A percentile compares a stretch with the other conserved stretches of the same genome.
Evolutionary conservation across 306 rosid species (phyloP).

Genomic region (Delonix regia): DNA sequence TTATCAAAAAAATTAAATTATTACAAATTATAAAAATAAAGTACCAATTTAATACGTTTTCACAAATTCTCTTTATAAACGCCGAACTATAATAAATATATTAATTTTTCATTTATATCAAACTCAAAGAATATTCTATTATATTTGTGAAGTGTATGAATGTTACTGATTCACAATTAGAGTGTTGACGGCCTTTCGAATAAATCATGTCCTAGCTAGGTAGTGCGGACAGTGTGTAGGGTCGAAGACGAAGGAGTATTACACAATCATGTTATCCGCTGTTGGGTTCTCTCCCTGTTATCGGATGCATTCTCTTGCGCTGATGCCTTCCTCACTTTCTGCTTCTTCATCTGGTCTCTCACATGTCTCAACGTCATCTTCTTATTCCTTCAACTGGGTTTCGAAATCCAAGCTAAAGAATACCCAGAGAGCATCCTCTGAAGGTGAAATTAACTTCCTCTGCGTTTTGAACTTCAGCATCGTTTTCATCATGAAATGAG

Average conservation of each 20-base stretch:
- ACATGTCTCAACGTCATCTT: conserved; percentile 26
- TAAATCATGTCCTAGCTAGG: no score
- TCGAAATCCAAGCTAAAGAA: conserved; percentile 49
- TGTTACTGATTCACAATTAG: no score
- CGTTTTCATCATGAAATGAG: conserved; percentile 1
- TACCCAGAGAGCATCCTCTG: conserved; percentile 52
- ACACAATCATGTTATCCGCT: conserved; percentile 50
- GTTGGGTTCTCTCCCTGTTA: conserved; percentile 40
- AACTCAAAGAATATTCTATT: no score
- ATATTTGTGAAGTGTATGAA: no score
- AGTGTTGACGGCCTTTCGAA: no score
- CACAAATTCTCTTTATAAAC: no score
- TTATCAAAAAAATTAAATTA: no score
- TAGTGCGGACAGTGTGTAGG: no score
- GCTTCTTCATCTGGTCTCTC: conserved; percentile 22
- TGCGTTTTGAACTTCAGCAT: conserved; percentile 24
- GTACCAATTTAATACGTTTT: no score
- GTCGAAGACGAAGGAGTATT: neutral
- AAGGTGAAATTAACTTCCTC: conserved; percentile 51
- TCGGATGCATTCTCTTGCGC: conserved; percentile 34
- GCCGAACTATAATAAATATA: no score
- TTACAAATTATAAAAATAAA: no score
- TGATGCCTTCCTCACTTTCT: conserved; percentile 23
- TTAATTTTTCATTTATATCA: no score
- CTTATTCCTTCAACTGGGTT: conserved; percentile 29